phyloP scores from a whole-genome alignment of 306 rosid genomes.

The Medicago ruthenica region DNA sequence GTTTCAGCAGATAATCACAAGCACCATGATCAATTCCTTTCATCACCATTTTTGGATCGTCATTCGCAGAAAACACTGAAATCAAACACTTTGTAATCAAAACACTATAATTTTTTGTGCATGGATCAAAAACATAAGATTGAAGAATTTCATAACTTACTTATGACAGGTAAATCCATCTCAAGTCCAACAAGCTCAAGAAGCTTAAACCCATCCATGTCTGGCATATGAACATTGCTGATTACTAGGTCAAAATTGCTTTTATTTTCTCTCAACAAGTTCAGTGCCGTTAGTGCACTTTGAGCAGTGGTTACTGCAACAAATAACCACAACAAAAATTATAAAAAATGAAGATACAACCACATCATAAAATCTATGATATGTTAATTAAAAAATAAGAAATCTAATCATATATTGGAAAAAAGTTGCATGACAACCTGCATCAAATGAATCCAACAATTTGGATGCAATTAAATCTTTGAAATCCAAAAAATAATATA shows the following conservation, averaged over 20 bases:
- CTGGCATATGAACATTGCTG: conserved; percentile 97
- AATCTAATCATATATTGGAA: background rate
- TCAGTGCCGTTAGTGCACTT: conserved; percentile 74
- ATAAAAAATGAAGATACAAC: background rate
- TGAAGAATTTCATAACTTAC: conserved; percentile 52
- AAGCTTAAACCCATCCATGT: conserved; percentile 98
- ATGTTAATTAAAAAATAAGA: background rate
- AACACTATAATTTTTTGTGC: background rate
- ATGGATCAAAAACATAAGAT: background rate
- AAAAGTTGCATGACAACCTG: background rate
- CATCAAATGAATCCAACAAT: background rate
- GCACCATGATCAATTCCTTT: conserved; percentile 93
- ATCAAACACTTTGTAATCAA: conserved; percentile 2
- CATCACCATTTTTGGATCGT: conserved; percentile 81
- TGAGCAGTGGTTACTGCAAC: conserved; percentile 77
- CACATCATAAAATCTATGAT: conserved; percentile 18
- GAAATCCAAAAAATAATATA: conserved; percentile 16
- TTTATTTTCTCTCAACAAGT: conserved; percentile 79
- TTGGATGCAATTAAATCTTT: background rate
- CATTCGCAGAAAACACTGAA: conserved; percentile 83
- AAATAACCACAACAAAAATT: conserved; percentile 24
- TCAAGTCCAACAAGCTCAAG: conserved; percentile 93
- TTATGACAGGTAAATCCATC: conserved; percentile 96
- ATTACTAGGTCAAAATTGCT: conserved; percentile 84
- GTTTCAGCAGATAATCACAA: conserved; percentile 92